phyloP scores from a whole-genome alignment of 257 asterid species.

The Solanum ossicruentum region DNA sequence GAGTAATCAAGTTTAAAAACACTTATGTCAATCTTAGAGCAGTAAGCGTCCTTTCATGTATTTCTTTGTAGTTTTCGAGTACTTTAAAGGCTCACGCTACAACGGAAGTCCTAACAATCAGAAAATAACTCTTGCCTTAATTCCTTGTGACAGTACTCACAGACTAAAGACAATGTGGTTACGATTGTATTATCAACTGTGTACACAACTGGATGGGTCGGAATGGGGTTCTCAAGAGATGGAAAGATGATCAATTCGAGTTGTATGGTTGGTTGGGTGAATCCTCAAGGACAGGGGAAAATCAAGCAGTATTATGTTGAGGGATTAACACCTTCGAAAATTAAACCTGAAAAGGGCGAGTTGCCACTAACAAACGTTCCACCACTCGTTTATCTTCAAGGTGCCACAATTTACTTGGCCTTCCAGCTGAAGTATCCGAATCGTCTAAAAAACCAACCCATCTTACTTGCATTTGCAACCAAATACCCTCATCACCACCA shows the following conservation, averaged over 20 bases:
- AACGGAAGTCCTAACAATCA: background rate
- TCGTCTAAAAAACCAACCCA: background rate
- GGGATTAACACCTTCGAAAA: constrained; percentile 42
- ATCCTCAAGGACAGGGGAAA: background rate
- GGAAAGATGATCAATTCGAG: constrained; percentile 8
- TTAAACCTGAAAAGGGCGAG: constrained; percentile 64
- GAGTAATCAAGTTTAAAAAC: too few species aligned
- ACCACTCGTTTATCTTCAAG: background rate
- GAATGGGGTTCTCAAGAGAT: constrained; percentile 4
- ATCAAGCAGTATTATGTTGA: background rate
- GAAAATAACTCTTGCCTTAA: background rate
- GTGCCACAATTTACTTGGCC: constrained; percentile 3
- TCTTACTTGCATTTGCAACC: background rate
- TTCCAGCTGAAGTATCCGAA: constrained; percentile 3
- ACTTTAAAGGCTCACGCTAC: background rate
- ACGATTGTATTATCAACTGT: constrained; percentile 3
- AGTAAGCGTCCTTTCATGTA: background rate
- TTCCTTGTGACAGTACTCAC: constrained; percentile 1
- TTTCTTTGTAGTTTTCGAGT: too few species aligned
- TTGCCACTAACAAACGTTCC: constrained; percentile 32
- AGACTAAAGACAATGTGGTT: constrained; percentile 1
- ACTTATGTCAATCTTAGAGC: too few species aligned
- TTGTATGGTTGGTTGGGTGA: constrained; percentile 30
- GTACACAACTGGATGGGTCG: constrained; percentile 9
- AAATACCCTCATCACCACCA: constrained; percentile 58